A percentile compares a stretch with the other conserved stretches of the same genome.
Evolutionary conservation across 768 basidiomycete genomes (phyloP).

Genomic region (Cubamyces lactineus): DNA sequence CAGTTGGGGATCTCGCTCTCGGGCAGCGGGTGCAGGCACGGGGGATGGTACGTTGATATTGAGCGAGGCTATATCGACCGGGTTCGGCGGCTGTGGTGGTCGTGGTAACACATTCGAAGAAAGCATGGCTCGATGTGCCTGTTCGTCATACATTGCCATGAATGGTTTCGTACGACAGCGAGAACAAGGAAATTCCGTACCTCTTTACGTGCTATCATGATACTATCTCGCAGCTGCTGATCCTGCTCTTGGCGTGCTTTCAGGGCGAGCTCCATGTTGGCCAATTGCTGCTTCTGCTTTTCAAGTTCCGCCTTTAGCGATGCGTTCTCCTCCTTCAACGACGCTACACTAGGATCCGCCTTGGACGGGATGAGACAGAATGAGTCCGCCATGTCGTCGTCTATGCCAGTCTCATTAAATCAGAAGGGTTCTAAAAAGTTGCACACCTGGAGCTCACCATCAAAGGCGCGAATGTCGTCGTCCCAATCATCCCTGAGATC

Average conservation of each 20-base stretch:
- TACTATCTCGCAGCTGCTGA: conserved; percentile 76
- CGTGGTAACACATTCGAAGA: conserved; percentile 62
- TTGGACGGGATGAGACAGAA: conserved; percentile 76
- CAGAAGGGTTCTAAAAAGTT: not conserved
- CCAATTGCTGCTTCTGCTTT: conserved; percentile 57
- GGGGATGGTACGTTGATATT: conserved; percentile 57
- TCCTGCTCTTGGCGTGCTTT: conserved; percentile 80
- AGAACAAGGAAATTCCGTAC: conserved; percentile 36
- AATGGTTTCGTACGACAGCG: conserved; percentile 7
- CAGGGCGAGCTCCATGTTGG: conserved; percentile 62
- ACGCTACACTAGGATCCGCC: conserved; percentile 50
- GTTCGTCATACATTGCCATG: not conserved
- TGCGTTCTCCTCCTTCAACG: conserved; percentile 68
- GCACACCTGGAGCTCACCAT: conserved; percentile 47
- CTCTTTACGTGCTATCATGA: conserved; percentile 71
- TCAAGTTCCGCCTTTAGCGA: conserved; percentile 64
- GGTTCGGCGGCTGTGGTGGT: conserved; percentile 23
- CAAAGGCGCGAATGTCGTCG: conserved; percentile 62
- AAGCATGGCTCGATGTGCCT: conserved; percentile 84
- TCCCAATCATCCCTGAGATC: conserved; percentile 54
- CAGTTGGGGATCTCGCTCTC: conserved; percentile 56
- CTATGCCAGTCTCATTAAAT: conserved; percentile 34
- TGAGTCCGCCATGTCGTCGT: conserved; percentile 76
- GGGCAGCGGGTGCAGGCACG: conserved; percentile 46
- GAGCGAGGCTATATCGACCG: conserved; percentile 56